Evolutionary conservation across 108 stramenopile genomes (phyloP).

Genomic region (Cyclotella baltica): DNA sequence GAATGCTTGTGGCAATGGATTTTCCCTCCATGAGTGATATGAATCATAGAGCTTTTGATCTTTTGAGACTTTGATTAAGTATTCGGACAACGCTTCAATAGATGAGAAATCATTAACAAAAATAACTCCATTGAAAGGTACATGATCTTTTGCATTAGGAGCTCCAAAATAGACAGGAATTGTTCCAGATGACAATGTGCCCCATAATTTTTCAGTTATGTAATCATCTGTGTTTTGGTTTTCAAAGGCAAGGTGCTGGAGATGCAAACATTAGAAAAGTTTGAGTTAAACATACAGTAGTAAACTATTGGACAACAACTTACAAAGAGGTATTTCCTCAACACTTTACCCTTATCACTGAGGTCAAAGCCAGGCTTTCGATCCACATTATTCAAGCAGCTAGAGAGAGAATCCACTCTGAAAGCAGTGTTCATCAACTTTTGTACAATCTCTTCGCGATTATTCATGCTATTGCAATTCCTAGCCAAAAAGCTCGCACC

Average conservation of each 20-base stretch:
- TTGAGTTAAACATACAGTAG: too few relatives aligned
- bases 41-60: conserved; percentile 62
- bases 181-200: conserved; percentile 60
- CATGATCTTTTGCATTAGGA: conserved; percentile 42
- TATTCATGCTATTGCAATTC: conserved; percentile 61
- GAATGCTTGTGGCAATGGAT: conserved; percentile 57
- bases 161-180: conserved; percentile 67
- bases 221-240: conserved; percentile 69
- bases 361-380: conserved; percentile 17
- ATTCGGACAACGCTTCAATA: conserved; percentile 44
- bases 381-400: conserved; percentile 68
- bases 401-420: conserved; percentile 62
- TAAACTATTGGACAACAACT: too few relatives aligned
- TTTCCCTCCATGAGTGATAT: conserved; percentile 69
- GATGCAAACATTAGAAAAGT: too few relatives aligned
- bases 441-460: conserved; percentile 62
- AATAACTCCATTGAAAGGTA: conserved; percentile 52
- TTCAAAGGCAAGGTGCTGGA: conserved; percentile 72
- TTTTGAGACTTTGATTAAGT: conserved; percentile 59
- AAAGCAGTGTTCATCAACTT: conserved; percentile 40
- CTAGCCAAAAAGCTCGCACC: conserved; percentile 71
- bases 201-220: conserved; percentile 85
- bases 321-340: conserved; percentile 66
- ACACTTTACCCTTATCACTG: conserved; percentile 24
- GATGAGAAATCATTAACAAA: conserved; percentile 58